phyloP scores from a whole-genome alignment of 108 stramenopile genomes.

The Discostella pseudostelligera region DNA sequence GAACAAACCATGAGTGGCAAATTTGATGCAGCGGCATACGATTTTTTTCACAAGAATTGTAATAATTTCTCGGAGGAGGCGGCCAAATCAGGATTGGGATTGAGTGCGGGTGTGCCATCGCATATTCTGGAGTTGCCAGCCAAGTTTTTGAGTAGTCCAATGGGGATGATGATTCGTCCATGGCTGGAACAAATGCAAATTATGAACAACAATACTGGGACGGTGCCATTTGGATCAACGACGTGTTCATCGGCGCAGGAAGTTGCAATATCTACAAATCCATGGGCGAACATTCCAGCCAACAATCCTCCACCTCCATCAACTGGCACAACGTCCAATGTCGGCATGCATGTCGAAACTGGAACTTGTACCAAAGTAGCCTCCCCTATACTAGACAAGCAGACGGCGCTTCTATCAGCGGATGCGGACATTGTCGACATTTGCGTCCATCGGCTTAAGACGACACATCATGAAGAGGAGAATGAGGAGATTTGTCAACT shows the following conservation, averaged over 20 bases:
- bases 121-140: conserved; percentile 71
- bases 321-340: conserved; percentile 4
- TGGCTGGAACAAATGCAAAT: conserved; percentile 73
- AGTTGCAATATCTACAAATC: too few species aligned
- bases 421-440: conserved; percentile 53
- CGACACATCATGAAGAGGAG: conserved; percentile 11
- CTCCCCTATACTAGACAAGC: conserved; percentile 55
- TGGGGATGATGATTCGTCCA: conserved; percentile 78
- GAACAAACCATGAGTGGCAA: conserved; percentile 26
- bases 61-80: conserved; percentile 75
- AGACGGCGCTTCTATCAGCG: conserved; percentile 60
- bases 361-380: neutral
- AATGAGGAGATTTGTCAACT: conserved; percentile 17
- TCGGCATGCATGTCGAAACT: conserved; percentile 7
- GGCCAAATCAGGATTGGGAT: conserved; percentile 53
- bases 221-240: conserved; percentile 1
- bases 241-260: conserved; percentile 1
- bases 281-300: conserved; percentile 55
- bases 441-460: conserved; percentile 47
- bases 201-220: conserved; percentile 15
- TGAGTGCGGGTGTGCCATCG: conserved; percentile 54
- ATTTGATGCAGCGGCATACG: conserved; percentile 50
- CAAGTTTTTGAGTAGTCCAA: conserved; percentile 61
- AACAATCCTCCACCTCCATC: conserved; percentile 5
- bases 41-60: conserved; percentile 68